Percentiles rank a stretch among this genome's conserved stretches.
These are phyloP conservation scores for Wickerhamomyces bovis DNA, from an alignment of 805 yeast species.

Conservation along the genomic window DNA sequence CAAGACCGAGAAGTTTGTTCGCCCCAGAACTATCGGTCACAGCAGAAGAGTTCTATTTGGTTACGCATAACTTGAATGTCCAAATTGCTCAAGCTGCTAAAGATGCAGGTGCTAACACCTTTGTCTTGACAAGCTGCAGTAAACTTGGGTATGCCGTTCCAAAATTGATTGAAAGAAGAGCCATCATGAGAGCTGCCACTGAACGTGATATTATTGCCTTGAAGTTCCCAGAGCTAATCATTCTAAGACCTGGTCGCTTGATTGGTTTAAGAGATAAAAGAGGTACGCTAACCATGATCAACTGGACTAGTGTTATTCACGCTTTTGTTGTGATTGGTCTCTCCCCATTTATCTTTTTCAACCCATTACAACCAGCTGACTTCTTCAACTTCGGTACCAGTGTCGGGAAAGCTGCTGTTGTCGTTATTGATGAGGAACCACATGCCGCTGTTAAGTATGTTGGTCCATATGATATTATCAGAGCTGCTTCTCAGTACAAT, in stretches of 20 bases:
- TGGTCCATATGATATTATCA: constrained; percentile 5
- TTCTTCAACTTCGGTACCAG: constrained; percentile 10
- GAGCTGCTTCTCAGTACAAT: constrained; percentile 7
- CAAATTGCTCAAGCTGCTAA: constrained; percentile 13
- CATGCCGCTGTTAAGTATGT: constrained; percentile 2
- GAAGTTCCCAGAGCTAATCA: constrained; percentile 5
- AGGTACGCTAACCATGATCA: constrained; percentile 6
- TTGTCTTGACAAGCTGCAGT: constrained; percentile 8
- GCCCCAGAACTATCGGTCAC: not conserved
- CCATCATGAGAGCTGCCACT: constrained; percentile 8
- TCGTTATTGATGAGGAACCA: not conserved
- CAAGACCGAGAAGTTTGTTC: constrained; percentile 5
- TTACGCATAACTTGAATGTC: constrained; percentile 9
- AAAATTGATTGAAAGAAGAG: constrained; percentile 4
- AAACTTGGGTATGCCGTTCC: constrained; percentile 6
- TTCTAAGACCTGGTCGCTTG: constrained; percentile 13
- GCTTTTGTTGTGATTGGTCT: constrained; percentile 1
- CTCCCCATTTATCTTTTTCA: constrained; percentile 4
- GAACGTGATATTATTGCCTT: constrained; percentile 8
- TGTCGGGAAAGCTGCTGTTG: constrained; percentile 13
- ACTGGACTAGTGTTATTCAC: constrained; percentile 9
- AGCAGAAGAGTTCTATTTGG: constrained; percentile 6
- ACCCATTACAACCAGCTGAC: constrained; percentile 3
- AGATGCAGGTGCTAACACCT: constrained; percentile 6
- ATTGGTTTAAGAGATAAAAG: constrained; percentile 12